Base-by-base conservation (phyloP, 116 monocot species). In the Dioscorea cayenensis region DNA sequence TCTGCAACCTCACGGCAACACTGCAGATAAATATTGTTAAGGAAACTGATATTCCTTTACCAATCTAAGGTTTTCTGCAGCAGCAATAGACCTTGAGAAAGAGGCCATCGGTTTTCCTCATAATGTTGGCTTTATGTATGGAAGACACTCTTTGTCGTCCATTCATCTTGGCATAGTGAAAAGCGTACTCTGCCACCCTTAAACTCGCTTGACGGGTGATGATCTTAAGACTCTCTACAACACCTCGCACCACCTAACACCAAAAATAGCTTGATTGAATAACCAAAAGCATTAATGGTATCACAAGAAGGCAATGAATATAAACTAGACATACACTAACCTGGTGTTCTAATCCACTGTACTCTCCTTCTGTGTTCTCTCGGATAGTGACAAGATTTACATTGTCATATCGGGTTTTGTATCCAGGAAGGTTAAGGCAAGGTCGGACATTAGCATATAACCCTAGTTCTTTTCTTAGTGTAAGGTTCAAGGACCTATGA, bases 1-100 rank as follows among this genome's bases (percentile, higher is more conserved):
- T 85, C 80, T n/a, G 89, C 89, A 71, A 89, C 89, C 67, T 89
- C 89, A 73, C 85, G 79, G 50, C 89, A 89, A 52, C 89, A 89
- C 89, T 89, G 71, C 64, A 72, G 17, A 66, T 14, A 63, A 76
- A 18, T 55, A 55, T 18, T 55, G 6, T n/a, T 55, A 55, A 55
- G 55, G 5, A 55, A 16, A 19, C 55, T n/a, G n/a, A 55, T 55
- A 55, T 55, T 67, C 48, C 7, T 38, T 48, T 22, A 0, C 37
- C 19, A 49, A 49, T 68, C n/a, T 14, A 66, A 38, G n/a, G 36
- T 36, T 32, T 28, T 36, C n/a, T 25, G n/a, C 55, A 55, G 55
- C n/a, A 19, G 55, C 17, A 58, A 1, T 22, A 51, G 4, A 89
- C 89, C 89, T 72, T 89, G 20, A 89, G 85, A 28, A 89, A 85